phyloP scores from a whole-genome alignment of 768 basidiomycete species.

The Boletellus sp. region DNA sequence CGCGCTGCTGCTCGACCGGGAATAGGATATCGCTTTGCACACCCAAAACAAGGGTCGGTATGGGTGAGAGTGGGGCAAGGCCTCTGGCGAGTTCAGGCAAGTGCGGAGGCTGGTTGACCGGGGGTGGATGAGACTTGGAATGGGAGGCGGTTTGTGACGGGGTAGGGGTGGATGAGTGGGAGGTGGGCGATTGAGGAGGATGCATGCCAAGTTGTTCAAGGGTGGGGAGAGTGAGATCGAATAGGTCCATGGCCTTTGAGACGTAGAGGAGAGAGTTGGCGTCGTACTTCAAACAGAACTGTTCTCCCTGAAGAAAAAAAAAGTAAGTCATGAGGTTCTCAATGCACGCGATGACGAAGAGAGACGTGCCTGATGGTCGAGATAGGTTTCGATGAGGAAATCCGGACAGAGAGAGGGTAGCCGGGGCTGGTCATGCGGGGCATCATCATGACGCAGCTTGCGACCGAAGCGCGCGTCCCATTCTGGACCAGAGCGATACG shows the following conservation, averaged over 20 bases:
- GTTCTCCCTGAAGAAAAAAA: slow-evolving; percentile 64
- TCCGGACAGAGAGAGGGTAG: slow-evolving; percentile 88
- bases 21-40: slow-evolving; percentile 97
- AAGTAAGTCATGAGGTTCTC: slow-evolving; percentile 3
- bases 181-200: slow-evolving; percentile 19
- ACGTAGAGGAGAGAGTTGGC: slow-evolving; percentile 99
- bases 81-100: slow-evolving; percentile 76
- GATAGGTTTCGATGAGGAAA: slow-evolving; percentile 97
- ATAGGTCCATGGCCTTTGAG: slow-evolving; percentile 98
- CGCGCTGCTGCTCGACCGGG: slow-evolving; percentile 95
- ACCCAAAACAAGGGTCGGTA: slow-evolving; percentile 83
- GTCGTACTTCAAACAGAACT: slow-evolving; percentile 98
- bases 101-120: slow-evolving; percentile 69
- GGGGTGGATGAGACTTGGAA: slow-evolving; percentile 70
- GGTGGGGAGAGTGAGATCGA: slow-evolving; percentile 85
- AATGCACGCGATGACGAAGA: neutral
- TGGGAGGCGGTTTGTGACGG: slow-evolving; percentile 39
- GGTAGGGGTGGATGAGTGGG: slow-evolving; percentile 17
- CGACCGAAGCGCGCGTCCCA: slow-evolving; percentile 99
- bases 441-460: slow-evolving; percentile 44
- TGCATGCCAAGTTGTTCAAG: slow-evolving; percentile 64
- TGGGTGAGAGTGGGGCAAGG: slow-evolving; percentile 67
- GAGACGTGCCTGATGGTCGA: slow-evolving; percentile 76
- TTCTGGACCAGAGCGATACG: slow-evolving; percentile 97
- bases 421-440: slow-evolving; percentile 17